Evolutionary conservation across 2,329 filamentous ascomycete genomes (phyloP), one percentile per base, ranked within the genome.

Genomic region (Lecanicillium sp.): DNA sequence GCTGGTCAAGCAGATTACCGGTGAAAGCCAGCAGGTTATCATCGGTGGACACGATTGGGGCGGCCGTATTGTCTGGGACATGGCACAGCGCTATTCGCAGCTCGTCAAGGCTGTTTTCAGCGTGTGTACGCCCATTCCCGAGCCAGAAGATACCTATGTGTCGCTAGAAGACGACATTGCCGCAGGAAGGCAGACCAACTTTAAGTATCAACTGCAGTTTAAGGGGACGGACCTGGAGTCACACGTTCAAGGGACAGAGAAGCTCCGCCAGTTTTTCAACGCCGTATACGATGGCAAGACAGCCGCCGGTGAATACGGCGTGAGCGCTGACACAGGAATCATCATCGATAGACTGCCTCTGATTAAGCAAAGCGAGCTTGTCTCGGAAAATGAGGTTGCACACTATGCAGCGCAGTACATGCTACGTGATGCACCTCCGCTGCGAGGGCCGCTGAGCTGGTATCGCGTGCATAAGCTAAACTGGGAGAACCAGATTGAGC

Each of bases 1-100:
- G 36, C 68, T 94, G 16, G 76, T 81, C 4, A 64, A 63, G 38
- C 69, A 78, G 41, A 57, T 56, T 17, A 47, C 53, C 16, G 31
- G 15, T 36, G 33, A 64, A 58, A 16, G 62, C 59, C 31, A 46
- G 35, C 54, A 51, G 22, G 78, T 90, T 51, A 79, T 92, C 35
- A 68, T 94, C 5, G 84, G 85, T 30, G 86, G 85, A 7, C 86
- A 94, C 61, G 86, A 92, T 60, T 90, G 86, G 83, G 86, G 86
- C 54, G 85, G 81, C 47, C 68, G 70, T 3, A 66, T 86, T 8
- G 78, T 80, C 35, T 88, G 83, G 65, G 75, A 84, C 36, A 64
- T 83, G 35, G 77, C 80, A 5, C 71, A 80, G 40, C 83, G 75
- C 68, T 69, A 85, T 51, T 83, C 83, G 0, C 62, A 77, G 13